These are phyloP conservation scores for Mortierella claussenii DNA, from an alignment of 192 early-diverging fungal species.

Conservation along the genomic window DNA sequence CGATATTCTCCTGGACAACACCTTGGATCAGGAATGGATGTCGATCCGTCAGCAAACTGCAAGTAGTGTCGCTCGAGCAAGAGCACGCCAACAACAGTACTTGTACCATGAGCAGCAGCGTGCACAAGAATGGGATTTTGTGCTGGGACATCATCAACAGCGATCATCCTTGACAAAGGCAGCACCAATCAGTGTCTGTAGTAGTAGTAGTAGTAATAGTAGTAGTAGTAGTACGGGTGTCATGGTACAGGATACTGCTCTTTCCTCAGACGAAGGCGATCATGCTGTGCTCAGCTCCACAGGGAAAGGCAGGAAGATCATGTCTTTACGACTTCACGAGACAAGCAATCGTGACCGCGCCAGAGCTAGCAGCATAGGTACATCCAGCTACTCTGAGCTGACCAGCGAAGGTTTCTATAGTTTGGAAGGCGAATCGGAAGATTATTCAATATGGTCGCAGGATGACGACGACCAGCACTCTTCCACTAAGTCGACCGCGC, in stretches of 20 bases:
- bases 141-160: constrained; percentile 13
- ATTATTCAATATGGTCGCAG: constrained; percentile 27
- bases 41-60: constrained; percentile 14
- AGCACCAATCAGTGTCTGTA: not conserved
- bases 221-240: not conserved
- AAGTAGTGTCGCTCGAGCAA: constrained; percentile 8
- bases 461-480: constrained; percentile 13
- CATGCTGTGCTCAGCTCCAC: not conserved
- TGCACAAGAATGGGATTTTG: constrained; percentile 36
- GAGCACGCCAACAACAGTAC: constrained; percentile 18
- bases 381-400: constrained; percentile 16
- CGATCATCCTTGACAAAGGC: not conserved
- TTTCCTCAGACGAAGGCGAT: not conserved
- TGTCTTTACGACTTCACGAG: not conserved
- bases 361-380: not conserved
- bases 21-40: constrained; percentile 24
- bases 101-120: constrained; percentile 19
- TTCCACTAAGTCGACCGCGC: not conserved
- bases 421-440: constrained; percentile 18
- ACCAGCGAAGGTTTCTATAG: constrained; percentile 15
- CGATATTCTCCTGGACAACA: constrained; percentile 8
- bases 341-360: not conserved
- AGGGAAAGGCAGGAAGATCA: not conserved
- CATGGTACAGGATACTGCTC: not conserved
- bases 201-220: too few species aligned